Percentiles rank a stretch among this genome's conserved stretches.
Evolutionary conservation across 805 yeast genomes (phyloP).

Genomic region (Myxozyma mucilagina): DNA sequence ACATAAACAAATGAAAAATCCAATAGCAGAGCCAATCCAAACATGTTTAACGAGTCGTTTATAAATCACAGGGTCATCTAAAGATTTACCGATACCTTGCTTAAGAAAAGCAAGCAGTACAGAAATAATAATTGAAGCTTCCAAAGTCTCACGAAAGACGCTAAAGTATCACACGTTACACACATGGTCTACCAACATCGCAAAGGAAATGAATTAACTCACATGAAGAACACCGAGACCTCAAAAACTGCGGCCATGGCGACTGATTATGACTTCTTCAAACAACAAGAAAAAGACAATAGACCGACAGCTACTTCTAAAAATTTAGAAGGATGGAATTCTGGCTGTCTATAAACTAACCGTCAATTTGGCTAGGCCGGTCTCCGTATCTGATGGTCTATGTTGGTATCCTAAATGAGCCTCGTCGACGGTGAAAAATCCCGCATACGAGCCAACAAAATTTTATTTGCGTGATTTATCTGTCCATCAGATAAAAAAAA

Average conservation of each 20-base stretch:
- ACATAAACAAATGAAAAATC: slow-evolving; percentile 74
- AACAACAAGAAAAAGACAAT: background rate
- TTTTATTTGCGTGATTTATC: background rate
- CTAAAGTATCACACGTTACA: background rate
- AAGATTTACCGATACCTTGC: slow-evolving; percentile 69
- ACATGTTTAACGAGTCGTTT: slow-evolving; percentile 72
- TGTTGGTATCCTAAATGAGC: background rate
- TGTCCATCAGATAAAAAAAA: background rate
- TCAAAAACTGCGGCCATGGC: slow-evolving; percentile 61
- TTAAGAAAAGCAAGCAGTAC: slow-evolving; percentile 88
- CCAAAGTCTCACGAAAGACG: slow-evolving; percentile 89
- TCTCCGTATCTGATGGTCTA: background rate
- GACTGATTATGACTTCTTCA: slow-evolving; percentile 6
- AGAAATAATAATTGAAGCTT: slow-evolving; percentile 88
- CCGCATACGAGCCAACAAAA: background rate
- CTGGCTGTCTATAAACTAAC: background rate
- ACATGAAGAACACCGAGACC: slow-evolving; percentile 36
- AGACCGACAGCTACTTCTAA: background rate
- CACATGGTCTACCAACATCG: background rate
- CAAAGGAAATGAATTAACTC: background rate
- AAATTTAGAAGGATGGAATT: background rate
- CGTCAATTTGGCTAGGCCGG: background rate
- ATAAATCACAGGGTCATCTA: slow-evolving; percentile 47
- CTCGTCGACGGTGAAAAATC: background rate
- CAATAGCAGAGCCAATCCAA: slow-evolving; percentile 77